Evolutionary conservation across 176 grass and related monocot genomes (phyloP).

Genomic region (Oryza rufipogon): DNA sequence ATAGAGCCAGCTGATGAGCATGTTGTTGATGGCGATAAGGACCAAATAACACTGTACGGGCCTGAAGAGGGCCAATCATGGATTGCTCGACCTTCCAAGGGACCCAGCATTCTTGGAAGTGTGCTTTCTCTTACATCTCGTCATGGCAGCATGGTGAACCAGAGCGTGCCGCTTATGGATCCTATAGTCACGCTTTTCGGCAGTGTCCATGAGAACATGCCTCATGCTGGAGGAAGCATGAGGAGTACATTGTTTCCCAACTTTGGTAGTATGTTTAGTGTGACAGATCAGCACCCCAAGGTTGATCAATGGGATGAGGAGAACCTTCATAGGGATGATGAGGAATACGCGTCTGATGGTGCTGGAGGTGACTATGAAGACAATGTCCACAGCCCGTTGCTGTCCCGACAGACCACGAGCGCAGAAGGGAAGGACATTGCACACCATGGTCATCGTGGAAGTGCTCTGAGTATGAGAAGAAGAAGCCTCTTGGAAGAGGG

Average conservation of each 20-base stretch:
- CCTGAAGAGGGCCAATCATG: slow-evolving; percentile 74
- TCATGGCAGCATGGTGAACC: slow-evolving; percentile 64
- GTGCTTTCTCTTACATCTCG: slow-evolving; percentile 69
- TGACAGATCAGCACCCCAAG: slow-evolving; percentile 74
- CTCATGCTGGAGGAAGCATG: slow-evolving; percentile 79
- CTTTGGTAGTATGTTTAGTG: slow-evolving; percentile 94
- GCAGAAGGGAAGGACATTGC: slow-evolving; percentile 68
- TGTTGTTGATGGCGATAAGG: slow-evolving; percentile 54
- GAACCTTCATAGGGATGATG: slow-evolving; percentile 71
- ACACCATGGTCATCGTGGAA: slow-evolving; percentile 51
- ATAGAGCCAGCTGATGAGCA: slow-evolving; percentile 56
- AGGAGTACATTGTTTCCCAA: slow-evolving; percentile 84
- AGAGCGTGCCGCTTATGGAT: slow-evolving; percentile 66
- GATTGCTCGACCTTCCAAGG: slow-evolving; percentile 82
- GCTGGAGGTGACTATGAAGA: slow-evolving; percentile 69
- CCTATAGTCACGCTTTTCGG: slow-evolving; percentile 82
- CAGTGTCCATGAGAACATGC: slow-evolving; percentile 87
- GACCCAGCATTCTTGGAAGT: slow-evolving; percentile 71
- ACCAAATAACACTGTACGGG: slow-evolving; percentile 76
- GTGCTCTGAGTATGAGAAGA: slow-evolving; percentile 60
- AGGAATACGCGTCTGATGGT: slow-evolving; percentile 79
- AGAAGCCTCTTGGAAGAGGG: slow-evolving; percentile 58
- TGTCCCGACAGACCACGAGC: slow-evolving; percentile 69
- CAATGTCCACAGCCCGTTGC: slow-evolving; percentile 72
- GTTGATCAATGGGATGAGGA: slow-evolving; percentile 91